Evolutionary conservation across 2,329 filamentous ascomycete genomes (phyloP), one percentile per base, ranked within the genome.

Genomic region (Ambrosiella beaveri): DNA sequence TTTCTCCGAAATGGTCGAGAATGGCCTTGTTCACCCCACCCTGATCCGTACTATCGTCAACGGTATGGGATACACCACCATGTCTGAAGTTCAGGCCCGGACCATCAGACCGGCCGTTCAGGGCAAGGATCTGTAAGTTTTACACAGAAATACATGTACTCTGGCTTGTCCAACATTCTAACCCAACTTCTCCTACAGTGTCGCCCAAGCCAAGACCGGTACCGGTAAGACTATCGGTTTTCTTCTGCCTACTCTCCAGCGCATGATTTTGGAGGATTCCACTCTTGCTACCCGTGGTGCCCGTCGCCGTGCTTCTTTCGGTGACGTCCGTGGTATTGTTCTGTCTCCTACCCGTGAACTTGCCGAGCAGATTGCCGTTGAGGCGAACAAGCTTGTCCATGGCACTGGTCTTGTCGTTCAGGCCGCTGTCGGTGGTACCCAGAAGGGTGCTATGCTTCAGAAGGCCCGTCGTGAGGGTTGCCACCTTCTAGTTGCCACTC

Each of bases 191-290:
- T 44, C 17, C 7, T 17, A 38, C 65, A 88, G 85, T 64, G 77
- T 97, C 63, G 93, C 91, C 52, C 93, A 97, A 73, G 93, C 93
- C 61, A 95, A 88, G 72, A 98, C 93, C 7, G 93, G 93, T 68
- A 97, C 93, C 3, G 93, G 93, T 68, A 98, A 98, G 73, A 98
- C 93, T 0, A 73, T 97, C 59, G 93, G 88, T 40, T 98, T 97
- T 74, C 76, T 98, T 27, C 72, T 97, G 6, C 93, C 93, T 55
- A 75, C 89, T 7, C 73, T 97, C 56, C 88, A 96, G 68, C 83
- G 82, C 61, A 86, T 95, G 66, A 73, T 95, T 61, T 69, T 71
- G 17, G 71, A 75, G 61, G 80, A 88, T 62, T 80, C 82, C 0
- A 69, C 72, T 0, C 76, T 94, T 39, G 80, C 77, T 56, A 68